Conservation (phyloP, 2,329 filamentous ascomycete species). For the Colletotrichum sp. region DNA sequence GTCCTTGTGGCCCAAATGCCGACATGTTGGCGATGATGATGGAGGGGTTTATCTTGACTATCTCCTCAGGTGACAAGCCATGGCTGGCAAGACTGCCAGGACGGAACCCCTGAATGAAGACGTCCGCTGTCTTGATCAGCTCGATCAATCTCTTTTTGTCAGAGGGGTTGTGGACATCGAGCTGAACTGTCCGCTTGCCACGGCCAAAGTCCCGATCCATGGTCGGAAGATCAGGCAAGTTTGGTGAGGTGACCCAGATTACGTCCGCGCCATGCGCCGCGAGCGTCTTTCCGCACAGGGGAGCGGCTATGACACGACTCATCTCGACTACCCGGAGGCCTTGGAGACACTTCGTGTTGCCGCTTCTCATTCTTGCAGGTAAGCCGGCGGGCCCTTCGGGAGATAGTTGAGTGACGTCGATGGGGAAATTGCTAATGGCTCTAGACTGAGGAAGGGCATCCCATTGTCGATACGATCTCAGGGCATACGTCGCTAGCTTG, state of each 20-base stretch:
- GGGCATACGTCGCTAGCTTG: constrained; percentile 49
- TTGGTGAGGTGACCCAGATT: constrained; percentile 34
- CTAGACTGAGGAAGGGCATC: constrained; percentile 51
- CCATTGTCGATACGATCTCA: constrained; percentile 57
- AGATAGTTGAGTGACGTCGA: constrained; percentile 42
- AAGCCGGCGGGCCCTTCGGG: constrained; percentile 17
- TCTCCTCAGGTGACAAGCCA: constrained; percentile 39
- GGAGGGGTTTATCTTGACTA: constrained; percentile 43
- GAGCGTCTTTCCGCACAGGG: constrained; percentile 34
- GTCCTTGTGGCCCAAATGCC: constrained; percentile 54
- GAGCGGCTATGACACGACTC: constrained; percentile 39
- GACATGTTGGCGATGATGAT: constrained; percentile 58
- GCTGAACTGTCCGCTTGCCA: constrained; percentile 36
- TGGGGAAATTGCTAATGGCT: constrained; percentile 49
- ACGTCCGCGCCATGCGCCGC: constrained; percentile 38
- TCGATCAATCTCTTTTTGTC: constrained; percentile 29
- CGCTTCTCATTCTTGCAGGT: constrained; percentile 35
- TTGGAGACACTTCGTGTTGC: constrained; percentile 34
- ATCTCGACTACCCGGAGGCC: constrained; percentile 39
- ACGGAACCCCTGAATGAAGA: constrained; percentile 51
- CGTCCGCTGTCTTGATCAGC: constrained; percentile 40
- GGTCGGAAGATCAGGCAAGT: constrained; percentile 33
- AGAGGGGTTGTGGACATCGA: constrained; percentile 27
- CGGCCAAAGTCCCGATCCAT: constrained; percentile 37
- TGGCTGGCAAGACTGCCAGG: constrained; percentile 49